Percentiles rank a stretch among this genome's conserved stretches.
These are phyloP conservation scores for Epichloe elymi DNA, from an alignment of 2,329 filamentous ascomycete genomes.

Conservation along the genomic window DNA sequence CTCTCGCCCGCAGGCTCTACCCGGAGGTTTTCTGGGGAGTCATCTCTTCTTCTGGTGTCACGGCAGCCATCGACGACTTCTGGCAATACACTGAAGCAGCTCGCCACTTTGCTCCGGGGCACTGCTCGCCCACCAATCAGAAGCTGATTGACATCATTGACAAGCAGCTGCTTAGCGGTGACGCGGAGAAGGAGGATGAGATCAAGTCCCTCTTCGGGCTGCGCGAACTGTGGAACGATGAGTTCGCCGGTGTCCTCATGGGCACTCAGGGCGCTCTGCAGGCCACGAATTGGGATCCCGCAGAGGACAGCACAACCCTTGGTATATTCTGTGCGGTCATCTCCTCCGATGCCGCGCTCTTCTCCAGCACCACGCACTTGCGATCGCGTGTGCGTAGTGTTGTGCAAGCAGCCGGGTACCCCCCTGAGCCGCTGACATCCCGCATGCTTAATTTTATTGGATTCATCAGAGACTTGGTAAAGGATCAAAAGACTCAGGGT, in stretches of 20 bases:
- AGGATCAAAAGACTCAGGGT: not conserved
- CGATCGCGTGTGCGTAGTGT: slow-evolving; percentile 23
- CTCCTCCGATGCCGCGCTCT: slow-evolving; percentile 27
- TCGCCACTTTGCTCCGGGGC: slow-evolving; percentile 34
- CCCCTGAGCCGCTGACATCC: slow-evolving; percentile 23
- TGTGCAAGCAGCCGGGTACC: slow-evolving; percentile 28
- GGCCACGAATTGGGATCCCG: slow-evolving; percentile 40
- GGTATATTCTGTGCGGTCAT: slow-evolving; percentile 35
- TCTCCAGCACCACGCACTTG: slow-evolving; percentile 25
- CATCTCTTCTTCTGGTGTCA: slow-evolving; percentile 71
- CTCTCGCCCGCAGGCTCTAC: slow-evolving; percentile 63
- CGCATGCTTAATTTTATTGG: slow-evolving; percentile 41
- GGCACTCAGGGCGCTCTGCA: slow-evolving; percentile 32
- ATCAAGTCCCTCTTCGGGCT: slow-evolving; percentile 38
- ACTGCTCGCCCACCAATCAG: slow-evolving; percentile 53
- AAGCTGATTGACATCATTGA: slow-evolving; percentile 39
- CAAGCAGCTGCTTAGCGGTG: slow-evolving; percentile 17
- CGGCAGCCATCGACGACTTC: slow-evolving; percentile 64
- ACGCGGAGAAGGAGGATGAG: slow-evolving; percentile 27
- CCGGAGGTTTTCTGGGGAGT: slow-evolving; percentile 67
- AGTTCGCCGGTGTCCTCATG: slow-evolving; percentile 33
- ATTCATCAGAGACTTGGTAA: slow-evolving; percentile 23
- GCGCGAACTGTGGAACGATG: slow-evolving; percentile 28
- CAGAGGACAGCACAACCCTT: slow-evolving; percentile 26
- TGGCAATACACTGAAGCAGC: slow-evolving; percentile 48